A percentile compares a stretch with the other conserved stretches of the same genome.
Conservation (phyloP, 2,329 filamentous ascomycete genomes). For the Trichoderma pleuroti region DNA sequence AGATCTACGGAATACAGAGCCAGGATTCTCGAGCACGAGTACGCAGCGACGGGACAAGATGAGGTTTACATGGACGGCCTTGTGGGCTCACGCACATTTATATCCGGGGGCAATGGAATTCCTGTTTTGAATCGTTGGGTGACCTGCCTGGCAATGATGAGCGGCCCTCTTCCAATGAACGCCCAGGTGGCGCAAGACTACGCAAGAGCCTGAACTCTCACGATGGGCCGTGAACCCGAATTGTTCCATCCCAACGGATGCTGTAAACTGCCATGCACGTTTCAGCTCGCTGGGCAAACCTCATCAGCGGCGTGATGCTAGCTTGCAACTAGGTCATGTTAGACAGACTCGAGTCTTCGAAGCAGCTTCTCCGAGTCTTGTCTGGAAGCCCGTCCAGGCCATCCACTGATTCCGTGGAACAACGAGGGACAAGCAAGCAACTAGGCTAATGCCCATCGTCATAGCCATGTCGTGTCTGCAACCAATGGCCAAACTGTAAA, state of each 20-base stretch:
- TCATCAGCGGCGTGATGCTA: background rate
- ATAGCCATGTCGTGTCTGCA: background rate
- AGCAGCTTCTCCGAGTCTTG: background rate
- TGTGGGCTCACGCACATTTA: background rate
- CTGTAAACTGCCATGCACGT: background rate
- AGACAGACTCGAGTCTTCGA: background rate
- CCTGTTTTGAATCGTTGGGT: background rate
- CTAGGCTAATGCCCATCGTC: background rate
- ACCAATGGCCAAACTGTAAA: slow-evolving; percentile 1
- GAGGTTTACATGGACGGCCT: background rate
- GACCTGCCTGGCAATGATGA: background rate
- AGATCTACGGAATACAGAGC: background rate
- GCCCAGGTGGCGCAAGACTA: background rate
- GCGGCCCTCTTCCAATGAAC: background rate
- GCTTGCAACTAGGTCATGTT: background rate
- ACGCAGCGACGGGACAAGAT: background rate
- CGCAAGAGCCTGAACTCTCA: background rate
- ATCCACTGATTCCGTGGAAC: background rate
- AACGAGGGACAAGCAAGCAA: background rate
- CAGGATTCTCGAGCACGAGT: background rate
- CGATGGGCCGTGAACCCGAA: background rate
- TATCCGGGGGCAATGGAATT: background rate
- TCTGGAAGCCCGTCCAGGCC: background rate
- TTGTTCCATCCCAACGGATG: background rate
- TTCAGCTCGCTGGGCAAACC: background rate